Percentiles rank a stretch among this genome's conserved stretches.
Conservation (phyloP, 2,329 filamentous ascomycete species). For the Ilyonectria destructans region DNA sequence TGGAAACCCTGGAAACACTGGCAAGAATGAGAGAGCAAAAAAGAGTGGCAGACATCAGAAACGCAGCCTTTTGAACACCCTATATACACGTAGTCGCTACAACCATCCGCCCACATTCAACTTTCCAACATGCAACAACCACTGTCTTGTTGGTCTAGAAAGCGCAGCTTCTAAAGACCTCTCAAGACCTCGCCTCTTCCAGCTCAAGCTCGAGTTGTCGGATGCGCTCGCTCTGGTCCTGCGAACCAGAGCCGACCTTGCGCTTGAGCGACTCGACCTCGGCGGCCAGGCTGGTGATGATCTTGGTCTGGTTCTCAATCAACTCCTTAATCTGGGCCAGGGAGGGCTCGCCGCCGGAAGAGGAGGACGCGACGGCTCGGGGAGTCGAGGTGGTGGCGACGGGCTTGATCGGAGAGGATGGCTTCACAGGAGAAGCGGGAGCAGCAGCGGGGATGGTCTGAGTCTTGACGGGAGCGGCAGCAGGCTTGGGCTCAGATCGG, state of each 20-base stretch:
- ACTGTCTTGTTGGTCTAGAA: constrained; percentile 1
- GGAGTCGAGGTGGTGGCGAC: constrained; percentile 50
- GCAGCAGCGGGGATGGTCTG: constrained; percentile 42
- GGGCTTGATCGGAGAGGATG: constrained; percentile 54
- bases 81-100: constrained; percentile 50
- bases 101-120: constrained; percentile 35
- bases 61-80: constrained; percentile 47
- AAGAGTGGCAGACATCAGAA: constrained; percentile 38
- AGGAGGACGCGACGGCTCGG: constrained; percentile 47
- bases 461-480: constrained; percentile 54
- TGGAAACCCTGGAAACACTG: background rate
- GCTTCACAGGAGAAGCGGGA: constrained; percentile 48
- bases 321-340: constrained; percentile 85
- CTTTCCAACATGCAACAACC: constrained; percentile 33
- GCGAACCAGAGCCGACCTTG: constrained; percentile 72
- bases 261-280: constrained; percentile 89
- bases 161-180: constrained; percentile 13
- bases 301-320: constrained; percentile 82
- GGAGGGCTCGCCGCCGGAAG: constrained; percentile 71
- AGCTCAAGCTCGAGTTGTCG: constrained; percentile 78
- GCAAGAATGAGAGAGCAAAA: constrained; percentile 5
- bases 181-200: constrained; percentile 73
- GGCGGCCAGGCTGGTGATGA: constrained; percentile 78
- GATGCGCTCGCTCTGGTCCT: constrained; percentile 79
- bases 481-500: constrained; percentile 60